Base-by-base conservation (phyloP, 1,284 basidiomycete genomes). In the Microbotryum violaceum region DNA sequence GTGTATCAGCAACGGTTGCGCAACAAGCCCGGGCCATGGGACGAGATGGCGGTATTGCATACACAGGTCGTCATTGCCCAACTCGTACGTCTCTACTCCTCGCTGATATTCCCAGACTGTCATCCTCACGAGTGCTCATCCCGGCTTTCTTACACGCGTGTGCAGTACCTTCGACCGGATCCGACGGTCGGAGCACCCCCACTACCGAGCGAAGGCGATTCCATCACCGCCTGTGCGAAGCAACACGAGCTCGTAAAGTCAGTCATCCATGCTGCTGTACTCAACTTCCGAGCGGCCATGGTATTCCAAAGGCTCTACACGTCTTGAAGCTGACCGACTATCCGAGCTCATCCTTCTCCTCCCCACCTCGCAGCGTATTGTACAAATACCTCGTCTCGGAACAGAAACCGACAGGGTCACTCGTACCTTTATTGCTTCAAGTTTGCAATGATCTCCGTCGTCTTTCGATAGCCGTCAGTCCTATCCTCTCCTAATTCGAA, bases 371-470 rank as follows among this genome's bases (percentile, higher is more conserved):
- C 59, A 72, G 70, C 29, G 54, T 57, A 0, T 59, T 72, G n/a
- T 63, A 71, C 33, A 62, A 65, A 1, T 69, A 64, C 57, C 57
- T 72, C 49, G 57, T 61, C 29, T 63, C 63, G 20, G 55, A 45
- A 20, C 56, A 62, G 9, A 46, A 52, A 4, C 25, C 62, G 6
- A 70, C 69, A 3, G 61, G 62, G 1, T 73, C 70, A 70, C 55
- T 61, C 1, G 60, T 73, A 4, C 70, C 70, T 4, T 29, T 69
- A 1, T 63, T 73, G 20, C 71, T 69, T 54, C 23, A 49, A 20
- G 61, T 68, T 6, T 72, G 68, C 51, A 52, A 56, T 20, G 70
- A 73, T 52, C 49, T 73, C 20, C 61, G 60, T 12, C 21, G n/a
- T n/a, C 29, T 70, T 2, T 68, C 70, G 4, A 57, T 66, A 9